Evolutionary conservation across 768 basidiomycete genomes (phyloP), one percentile per base, ranked within the genome.

Genomic region (Trametes cingulata): DNA sequence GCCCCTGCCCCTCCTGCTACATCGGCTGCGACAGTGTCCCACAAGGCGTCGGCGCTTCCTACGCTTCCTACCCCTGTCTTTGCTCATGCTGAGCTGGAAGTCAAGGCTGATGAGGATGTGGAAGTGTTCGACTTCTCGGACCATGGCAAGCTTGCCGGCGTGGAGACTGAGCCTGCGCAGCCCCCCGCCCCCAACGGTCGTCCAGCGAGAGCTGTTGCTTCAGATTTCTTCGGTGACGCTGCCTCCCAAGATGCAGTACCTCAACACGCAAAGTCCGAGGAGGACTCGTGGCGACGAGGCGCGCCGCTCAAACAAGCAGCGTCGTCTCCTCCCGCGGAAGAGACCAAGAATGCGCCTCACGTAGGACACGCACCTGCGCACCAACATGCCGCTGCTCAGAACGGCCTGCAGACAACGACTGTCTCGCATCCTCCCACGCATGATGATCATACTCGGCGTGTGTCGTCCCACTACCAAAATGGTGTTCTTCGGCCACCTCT

Each of bases 51-150:
- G 15, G 58, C 65, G 17, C 60, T 69, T 13, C 66, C 72, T 15
- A 29, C 71, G 35, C 64, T 48, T 17, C 60, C 69, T 14, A 62
- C 71, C 2, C 67, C 72, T 15, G 39, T 73, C 29, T 66, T 80
- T 10, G 71, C 73, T 25, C 76, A 72, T 42, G 59, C 71, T n/a
- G 71, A 71, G 17, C 61, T 88, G n/a, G 74, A 75, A 17, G 72
- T 78, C 41, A 72, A 74, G 54, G 71, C 78, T 4, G 83, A 80
- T 20, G 88, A 87, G 65, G 81, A 85, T 55, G 78, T 92, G 3
- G 90, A 92, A 67, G 82, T 89, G n/a, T 82, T 93, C 7, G 90
- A 93, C 67, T 93, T 91, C 65, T 82, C 82, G 2, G 90, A 93
- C 47, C 78, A 92, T 70, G 88, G 79, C 42, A 87, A 84, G 73